phyloP scores from a whole-genome alignment of 148 eudicot species.

The Vaccinium myrtillus region DNA sequence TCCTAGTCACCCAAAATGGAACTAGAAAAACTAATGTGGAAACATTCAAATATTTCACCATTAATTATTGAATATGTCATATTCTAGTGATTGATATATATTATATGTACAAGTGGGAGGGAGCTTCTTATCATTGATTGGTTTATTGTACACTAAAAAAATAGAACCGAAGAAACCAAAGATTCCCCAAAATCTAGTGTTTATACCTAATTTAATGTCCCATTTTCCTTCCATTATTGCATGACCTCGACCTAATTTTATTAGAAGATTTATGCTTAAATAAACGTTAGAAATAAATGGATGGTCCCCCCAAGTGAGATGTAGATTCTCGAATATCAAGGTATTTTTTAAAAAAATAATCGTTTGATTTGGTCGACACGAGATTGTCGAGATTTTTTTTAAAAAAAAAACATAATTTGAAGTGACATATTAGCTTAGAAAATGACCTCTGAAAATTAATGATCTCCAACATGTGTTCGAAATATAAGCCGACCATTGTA shows the following conservation, averaged over 20 bases:
- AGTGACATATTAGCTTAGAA: not conserved
- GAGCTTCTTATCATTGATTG: constrained; percentile 5
- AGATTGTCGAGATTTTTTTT: not conserved
- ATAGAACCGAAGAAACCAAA: constrained; percentile 5
- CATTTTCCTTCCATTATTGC: not conserved
- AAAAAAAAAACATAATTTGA: not conserved
- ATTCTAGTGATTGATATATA: not conserved
- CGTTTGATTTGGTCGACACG: not conserved
- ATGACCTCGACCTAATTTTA: not conserved
- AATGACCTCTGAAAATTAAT: not conserved
- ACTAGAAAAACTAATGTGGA: not conserved
- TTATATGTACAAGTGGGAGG: not conserved
- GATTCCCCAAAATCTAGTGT: constrained; percentile 14
- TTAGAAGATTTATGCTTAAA: not conserved
- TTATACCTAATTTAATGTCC: constrained; percentile 11
- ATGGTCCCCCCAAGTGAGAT: constrained; percentile 1
- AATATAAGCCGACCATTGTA: not conserved
- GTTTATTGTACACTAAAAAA: not conserved
- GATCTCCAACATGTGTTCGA: not conserved
- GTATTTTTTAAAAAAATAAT: not conserved
- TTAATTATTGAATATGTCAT: not conserved
- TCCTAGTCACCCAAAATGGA: not conserved
- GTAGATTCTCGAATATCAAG: not conserved
- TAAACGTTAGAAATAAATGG: not conserved
- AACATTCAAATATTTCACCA: not conserved